Base-by-base conservation (phyloP, 2,329 filamentous ascomycete genomes). In the Balansia obtecta region DNA sequence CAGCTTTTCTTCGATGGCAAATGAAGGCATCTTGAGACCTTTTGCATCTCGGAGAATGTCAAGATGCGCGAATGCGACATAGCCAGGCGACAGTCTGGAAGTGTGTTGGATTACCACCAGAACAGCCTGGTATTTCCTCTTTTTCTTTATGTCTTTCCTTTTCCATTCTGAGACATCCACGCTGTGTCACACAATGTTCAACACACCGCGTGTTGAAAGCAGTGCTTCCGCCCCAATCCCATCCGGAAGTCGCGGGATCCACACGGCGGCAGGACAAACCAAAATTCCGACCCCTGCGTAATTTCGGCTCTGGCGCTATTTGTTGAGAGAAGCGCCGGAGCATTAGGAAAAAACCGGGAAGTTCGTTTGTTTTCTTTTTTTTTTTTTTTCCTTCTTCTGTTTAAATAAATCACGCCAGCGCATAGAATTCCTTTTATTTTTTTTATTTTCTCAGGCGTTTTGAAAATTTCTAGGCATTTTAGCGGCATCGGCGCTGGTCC, bases 201-300 rank as follows among this genome's bases (percentile, higher is more conserved):
- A 27, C 27, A 8, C 27, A 37, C 22, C 15, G 42, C 33, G 42
- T 33, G 22, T 27, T 8, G 7, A 27, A 27, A 27, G 27, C 27
- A 8, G 27, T 8, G 7, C 27, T 27, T 27, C 8, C 27, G 27
- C 34, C 15, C 15, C 9, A 15, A 37, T 4, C 2, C 33, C 34
- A 37, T 37, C 7, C 34, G 34, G 34, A 37, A 12, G 34, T 37
- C 34, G 34, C 34, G 34, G 34, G 34, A 11, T 15, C 30, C 11
- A 27, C 7, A 11, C 46, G 46, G 46, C 38, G 3, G 30, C 38
- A 33, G 46, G 46, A 48, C 46, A 48, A 48, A 48, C 46, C 13
- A 20, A 32, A 48, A 41, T 45, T 43, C 46, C 46, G 47, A 40
- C 16, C 5, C 30, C n/a, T 27, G n/a, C n/a, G n/a, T n/a, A 43